Evolutionary conservation across 352 stramenopile species (phyloP), one percentile per base, ranked within the genome.

Genomic region (Phytophthora sansomeana): DNA sequence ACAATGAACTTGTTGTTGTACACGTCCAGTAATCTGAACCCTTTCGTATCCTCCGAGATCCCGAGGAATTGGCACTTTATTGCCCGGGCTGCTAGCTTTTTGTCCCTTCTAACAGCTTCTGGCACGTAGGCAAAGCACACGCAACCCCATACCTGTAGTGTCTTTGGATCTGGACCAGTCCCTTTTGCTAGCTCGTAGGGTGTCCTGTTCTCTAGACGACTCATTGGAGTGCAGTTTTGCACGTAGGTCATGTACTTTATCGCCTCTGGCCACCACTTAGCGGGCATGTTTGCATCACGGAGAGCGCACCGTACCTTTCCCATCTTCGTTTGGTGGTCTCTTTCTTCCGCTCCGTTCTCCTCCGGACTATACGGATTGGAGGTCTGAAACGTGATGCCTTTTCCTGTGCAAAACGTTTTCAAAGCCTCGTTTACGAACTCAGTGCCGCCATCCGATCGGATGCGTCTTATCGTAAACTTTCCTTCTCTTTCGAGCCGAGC

Each of bases 11-110:
- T 38, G 36, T 58, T 29, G 36, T 59, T 50, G 8, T 50, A 41
- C 6, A 29, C 30, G 32, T 48, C 50, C n/a, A 47, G 14, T 26
- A 48, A 5, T 9, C 35, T 11, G 10, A 29, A 58, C 14, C 36
- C 24, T 48, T 58, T 49, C n/a, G 36, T 58, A 39, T 58, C 36
- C 8, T 58, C 36, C 17, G 26, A 49, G 6, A 58, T 58, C 14
- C 36, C 33, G 7, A 47, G 21, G 26, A 58, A 58, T 9, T 21
- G 35, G 36, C 36, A 48, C 24, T 58, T 60, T 8, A 51, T 13
- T 32, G 54, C 30, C 26, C 42, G 43, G 28, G 42, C 42, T 16
- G 54, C 51, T 32, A 63, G 13, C 8, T 42, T 54, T 21, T 48
- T 55, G 21, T 55, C 43, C 19, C 38, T 54, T 6, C 41, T 8